Conservation (phyloP, 805 yeast genomes). For the Hanseniaspora mollemarum region DNA sequence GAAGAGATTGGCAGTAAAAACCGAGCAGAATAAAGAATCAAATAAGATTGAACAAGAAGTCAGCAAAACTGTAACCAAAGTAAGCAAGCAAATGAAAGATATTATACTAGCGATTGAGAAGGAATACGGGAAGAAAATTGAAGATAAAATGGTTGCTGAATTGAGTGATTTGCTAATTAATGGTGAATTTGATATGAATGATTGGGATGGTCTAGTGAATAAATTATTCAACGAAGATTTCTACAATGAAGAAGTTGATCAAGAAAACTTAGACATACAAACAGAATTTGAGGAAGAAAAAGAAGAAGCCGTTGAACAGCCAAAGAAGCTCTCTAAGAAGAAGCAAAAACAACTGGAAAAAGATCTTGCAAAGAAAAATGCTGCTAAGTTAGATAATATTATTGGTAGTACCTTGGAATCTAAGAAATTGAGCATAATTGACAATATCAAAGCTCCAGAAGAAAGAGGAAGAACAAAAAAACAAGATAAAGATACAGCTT, state of each 20-base stretch:
- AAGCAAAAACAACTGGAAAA: conserved; percentile 50
- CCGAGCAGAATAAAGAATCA: conserved; percentile 42
- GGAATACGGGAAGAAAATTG: conserved; percentile 38
- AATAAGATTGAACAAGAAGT: conserved; percentile 67
- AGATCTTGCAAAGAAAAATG: conserved; percentile 48
- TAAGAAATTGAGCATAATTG: conserved; percentile 52
- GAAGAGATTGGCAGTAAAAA: conserved; percentile 62
- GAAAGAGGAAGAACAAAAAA: conserved; percentile 46
- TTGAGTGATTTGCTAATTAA: conserved; percentile 72
- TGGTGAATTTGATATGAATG: conserved; percentile 79
- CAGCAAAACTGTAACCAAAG: conserved; percentile 28
- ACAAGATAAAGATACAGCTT: conserved; percentile 36
- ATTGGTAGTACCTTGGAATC: conserved; percentile 74
- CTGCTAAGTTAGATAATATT: conserved; percentile 46
- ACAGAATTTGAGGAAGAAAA: conserved; percentile 32
- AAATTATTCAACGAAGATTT: conserved; percentile 77
- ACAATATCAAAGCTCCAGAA: conserved; percentile 51
- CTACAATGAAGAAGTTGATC: conserved; percentile 40
- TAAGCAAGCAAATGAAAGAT: conserved; percentile 46
- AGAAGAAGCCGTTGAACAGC: conserved; percentile 21
- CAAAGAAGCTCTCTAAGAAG: conserved; percentile 34
- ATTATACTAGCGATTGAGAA: conserved; percentile 37
- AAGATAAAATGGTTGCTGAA: conserved; percentile 48
- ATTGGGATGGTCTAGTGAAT: conserved; percentile 81
- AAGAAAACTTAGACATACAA: conserved; percentile 42